Base-by-base conservation (phyloP, 164 flowering plant species). In the Vitis riparia region DNA sequence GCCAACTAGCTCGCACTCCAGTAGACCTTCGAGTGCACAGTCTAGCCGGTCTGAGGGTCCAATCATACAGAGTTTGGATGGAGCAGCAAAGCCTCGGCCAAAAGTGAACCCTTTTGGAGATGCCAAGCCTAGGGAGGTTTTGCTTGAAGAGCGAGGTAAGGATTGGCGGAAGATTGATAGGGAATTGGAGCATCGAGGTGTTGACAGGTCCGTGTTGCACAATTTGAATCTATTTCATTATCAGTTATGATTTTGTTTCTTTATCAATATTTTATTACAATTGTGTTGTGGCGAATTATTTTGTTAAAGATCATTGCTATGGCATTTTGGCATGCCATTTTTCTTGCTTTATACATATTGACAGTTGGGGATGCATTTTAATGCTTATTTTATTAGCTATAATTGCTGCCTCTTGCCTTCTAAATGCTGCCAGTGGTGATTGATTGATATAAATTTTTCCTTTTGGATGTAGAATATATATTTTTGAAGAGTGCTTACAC, bases 51-150 rank as follows among this genome's bases (percentile, higher is more conserved):
- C 94, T 2, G 91, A 86, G 74, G 82, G 82, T 55, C 81, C 72
- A 4, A 80, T 67, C 3, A 11, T 73, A 49, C 82, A 72, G 62
- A 84, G 73, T 10, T 30, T 73, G 9, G 87, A 81, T 55, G 84
- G 58, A 62, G 80, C 60, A 65, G 74, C 62, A 27, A 91, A 80
- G 79, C 76, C 87, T 5, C 80, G 82, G 62, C 92, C 90, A 3
- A 92, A 86, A 75, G 88, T 91, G 73, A 94, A 94, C 66, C 98
- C 97, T 2, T 94, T 94, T 68, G 98, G 97, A n/a, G 94, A 92
- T 75, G 97, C 97, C 1, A 91, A 88, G 84, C 98, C 97, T 17
- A 78, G 97, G 71, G 98, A 94, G 55, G 79, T 91, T 60, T 74
- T 88, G 83, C 77, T 94, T 71, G 78, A 89, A 70, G 86, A 88